Percentiles rank a stretch among this genome's conserved stretches.
Conservation (phyloP, 1,284 basidiomycete genomes). For the Pyrrhoderma noxium region DNA sequence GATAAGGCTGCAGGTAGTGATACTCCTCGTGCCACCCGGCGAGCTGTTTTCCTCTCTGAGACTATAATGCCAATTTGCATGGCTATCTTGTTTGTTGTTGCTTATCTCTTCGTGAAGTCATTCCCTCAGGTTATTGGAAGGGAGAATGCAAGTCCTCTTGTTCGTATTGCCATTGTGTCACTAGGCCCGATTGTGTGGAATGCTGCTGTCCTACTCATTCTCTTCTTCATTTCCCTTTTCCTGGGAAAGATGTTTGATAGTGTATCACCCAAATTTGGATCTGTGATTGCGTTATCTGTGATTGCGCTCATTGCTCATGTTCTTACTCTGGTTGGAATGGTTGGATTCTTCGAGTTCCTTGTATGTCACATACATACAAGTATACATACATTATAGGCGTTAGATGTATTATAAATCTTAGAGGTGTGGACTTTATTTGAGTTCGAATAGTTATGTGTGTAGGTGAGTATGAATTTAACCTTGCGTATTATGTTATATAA, state of each 20-base stretch:
- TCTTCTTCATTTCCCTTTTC: conserved; percentile 90
- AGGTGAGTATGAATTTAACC: too few species aligned
- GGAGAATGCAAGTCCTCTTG: conserved; percentile 66
- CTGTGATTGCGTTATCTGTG: too few species aligned
- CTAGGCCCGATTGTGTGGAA: conserved; percentile 96
- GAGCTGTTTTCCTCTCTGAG: conserved; percentile 82
- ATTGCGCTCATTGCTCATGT: conserved; percentile 85
- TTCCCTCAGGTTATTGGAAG: conserved; percentile 68
- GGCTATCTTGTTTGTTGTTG: conserved; percentile 79
- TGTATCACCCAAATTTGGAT: conserved; percentile 80
- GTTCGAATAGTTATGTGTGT: too few species aligned
- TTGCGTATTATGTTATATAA: too few species aligned
- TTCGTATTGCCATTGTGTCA: conserved; percentile 90
- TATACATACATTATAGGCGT: too few species aligned
- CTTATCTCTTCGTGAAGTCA: conserved; percentile 86
- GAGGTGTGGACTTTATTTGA: too few species aligned
- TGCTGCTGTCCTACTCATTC: conserved; percentile 74
- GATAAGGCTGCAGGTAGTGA: conserved; percentile 83
- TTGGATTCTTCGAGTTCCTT: conserved; percentile 92
- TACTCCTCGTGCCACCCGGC: conserved; percentile 85
- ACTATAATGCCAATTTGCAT: conserved; percentile 79
- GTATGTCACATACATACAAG: too few species aligned
- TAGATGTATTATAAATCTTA: too few species aligned
- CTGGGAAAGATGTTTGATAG: conserved; percentile 86
- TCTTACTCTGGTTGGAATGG: conserved; percentile 74